Evolutionary conservation across 441 rosid genomes (phyloP), one percentile per base, ranked within the genome.

Genomic region (Gossypium schwendimanii): DNA sequence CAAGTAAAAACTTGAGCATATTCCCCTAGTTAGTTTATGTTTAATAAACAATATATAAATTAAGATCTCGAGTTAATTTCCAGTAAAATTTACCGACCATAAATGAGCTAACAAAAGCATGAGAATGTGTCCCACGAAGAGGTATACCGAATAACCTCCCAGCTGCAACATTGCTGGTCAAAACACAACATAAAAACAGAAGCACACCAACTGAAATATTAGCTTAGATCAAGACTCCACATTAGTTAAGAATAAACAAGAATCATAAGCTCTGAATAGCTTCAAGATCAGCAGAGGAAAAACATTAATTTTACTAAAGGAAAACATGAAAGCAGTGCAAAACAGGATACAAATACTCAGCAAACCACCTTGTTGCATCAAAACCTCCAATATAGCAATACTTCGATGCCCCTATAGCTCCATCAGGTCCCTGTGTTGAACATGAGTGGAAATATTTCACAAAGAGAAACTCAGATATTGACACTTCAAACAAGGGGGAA

Each of bases 351-450:
- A 9, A 12, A 71, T 11, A 67, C 36, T 69, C 26, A 15, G 21
- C n/a, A 69, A 71, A 73, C 72, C 85, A 85, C 99, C 99, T 96
- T 64, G 99, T 93, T n/a, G 94, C 96, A 76, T 96, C 99, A 88
- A 96, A 93, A 63, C 99, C 99, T 81, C 99, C 99, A 60, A 96
- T 78, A 77, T 96, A 96, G 78, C 98, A 88, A 75, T 96, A 96
- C 64, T 88, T 93, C n/a, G 99, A 96, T 50, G 99, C 98, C 1
- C 94, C 80, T 75, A 96, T 84, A 28, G 93, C 98, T 9, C 98
- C 99, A 81, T 96, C 99, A 12, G 99, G 99, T 76, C 99, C 99
- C 99, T 96, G 76, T 39, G 71, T 23, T 64, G 74, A 70, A 65
- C 60, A 59, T 55, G 20, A 45, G 55, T 71, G 57, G 12, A 52